A percentile compares a stretch with the other conserved stretches of the same genome.
These are phyloP conservation scores for Trichoderma gamsii DNA, from an alignment of 495 filamentous ascomycete genomes.

Conservation along the genomic window DNA sequence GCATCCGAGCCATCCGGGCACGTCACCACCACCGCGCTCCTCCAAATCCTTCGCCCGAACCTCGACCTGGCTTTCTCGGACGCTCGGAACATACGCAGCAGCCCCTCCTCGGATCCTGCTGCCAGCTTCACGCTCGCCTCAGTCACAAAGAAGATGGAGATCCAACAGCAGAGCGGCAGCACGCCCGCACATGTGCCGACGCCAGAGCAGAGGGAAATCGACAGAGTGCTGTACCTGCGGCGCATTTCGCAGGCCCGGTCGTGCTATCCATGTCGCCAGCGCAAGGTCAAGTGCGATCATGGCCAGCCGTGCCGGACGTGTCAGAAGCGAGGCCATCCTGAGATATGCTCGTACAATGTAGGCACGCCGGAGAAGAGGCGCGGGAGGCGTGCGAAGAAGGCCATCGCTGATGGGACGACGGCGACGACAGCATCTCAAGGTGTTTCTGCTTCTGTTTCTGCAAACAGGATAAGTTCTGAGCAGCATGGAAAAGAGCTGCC, in stretches of 20 bases:
- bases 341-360: not conserved
- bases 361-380: not conserved
- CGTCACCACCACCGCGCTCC: too few species aligned
- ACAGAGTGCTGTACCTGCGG: not conserved
- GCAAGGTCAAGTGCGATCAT: not conserved
- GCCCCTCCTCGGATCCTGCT: not conserved
- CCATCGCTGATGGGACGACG: not conserved
- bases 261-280: not conserved
- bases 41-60: too few species aligned
- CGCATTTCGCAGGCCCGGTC: slow-evolving; percentile 2
- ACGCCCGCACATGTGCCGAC: not conserved
- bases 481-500: too few species aligned
- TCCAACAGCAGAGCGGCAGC: not conserved
- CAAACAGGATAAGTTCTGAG: not conserved
- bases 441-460: not conserved
- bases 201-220: not conserved
- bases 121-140: not conserved
- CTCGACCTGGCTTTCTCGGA: not conserved
- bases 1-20: too few species aligned
- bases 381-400: not conserved
- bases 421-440: not conserved
- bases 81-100: not conserved
- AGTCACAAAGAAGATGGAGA: not conserved
- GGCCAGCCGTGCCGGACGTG: not conserved
- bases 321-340: not conserved